Evolutionary conservation across 2,329 filamentous ascomycete genomes (phyloP).

Genomic region (Fusarium scirpi): DNA sequence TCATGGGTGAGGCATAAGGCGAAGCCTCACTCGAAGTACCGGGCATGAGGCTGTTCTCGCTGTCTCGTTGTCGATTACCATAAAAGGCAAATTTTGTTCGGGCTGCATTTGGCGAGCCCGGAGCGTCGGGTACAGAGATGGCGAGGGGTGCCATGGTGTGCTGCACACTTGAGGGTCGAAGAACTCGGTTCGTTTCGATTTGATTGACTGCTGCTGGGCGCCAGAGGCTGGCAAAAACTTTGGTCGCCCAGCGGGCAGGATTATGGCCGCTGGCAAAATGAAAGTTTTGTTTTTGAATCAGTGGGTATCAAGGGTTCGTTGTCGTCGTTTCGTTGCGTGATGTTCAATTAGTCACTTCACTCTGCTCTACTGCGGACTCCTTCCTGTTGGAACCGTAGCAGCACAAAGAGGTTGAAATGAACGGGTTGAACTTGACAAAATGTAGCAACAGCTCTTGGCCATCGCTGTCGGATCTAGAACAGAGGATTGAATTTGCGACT

Average conservation of each 20-base stretch:
- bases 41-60: slow-evolving; percentile 37
- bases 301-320: slow-evolving; percentile 31
- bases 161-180: slow-evolving; percentile 17
- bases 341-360: slow-evolving; percentile 34
- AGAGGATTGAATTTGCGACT: slow-evolving; percentile 26
- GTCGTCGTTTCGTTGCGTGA: slow-evolving; percentile 35
- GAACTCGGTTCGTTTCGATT: slow-evolving; percentile 15
- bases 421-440: slow-evolving; percentile 25
- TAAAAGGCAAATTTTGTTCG: slow-evolving; percentile 41
- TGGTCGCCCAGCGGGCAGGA: slow-evolving; percentile 42
- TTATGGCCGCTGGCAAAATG: slow-evolving; percentile 15
- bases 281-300: slow-evolving; percentile 13
- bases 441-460: slow-evolving; percentile 41
- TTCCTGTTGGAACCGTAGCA: slow-evolving; percentile 35
- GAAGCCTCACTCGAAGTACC: slow-evolving; percentile 39
- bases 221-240: slow-evolving; percentile 38
- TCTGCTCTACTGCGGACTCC: slow-evolving; percentile 35
- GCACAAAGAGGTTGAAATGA: slow-evolving; percentile 25
- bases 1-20: slow-evolving; percentile 42
- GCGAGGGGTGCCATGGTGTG: slow-evolving; percentile 39
- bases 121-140: slow-evolving; percentile 37
- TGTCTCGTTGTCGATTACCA: slow-evolving; percentile 37
- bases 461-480: slow-evolving; percentile 43
- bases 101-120: slow-evolving; percentile 38
- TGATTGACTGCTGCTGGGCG: slow-evolving; percentile 39